phyloP scores from a whole-genome alignment of 1,284 basidiomycete genomes.

The Cutaneotrichosporon curvatum region DNA sequence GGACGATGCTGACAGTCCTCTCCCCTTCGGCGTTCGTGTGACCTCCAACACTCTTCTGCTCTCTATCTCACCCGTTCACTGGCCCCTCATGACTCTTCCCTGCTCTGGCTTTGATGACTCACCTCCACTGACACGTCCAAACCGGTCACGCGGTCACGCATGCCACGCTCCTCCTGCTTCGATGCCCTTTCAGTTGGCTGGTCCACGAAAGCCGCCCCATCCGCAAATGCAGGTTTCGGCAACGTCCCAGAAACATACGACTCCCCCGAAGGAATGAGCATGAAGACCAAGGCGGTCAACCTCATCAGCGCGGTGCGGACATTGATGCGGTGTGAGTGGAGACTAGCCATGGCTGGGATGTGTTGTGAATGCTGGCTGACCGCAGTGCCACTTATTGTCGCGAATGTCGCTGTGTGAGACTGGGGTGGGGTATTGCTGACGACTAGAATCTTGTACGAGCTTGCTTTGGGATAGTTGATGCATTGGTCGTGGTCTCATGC shows the following conservation, averaged over 20 bases:
- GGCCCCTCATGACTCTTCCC: too few species aligned
- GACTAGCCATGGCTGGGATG: too few species aligned
- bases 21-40: slow-evolving; percentile 7
- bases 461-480: slow-evolving; percentile 5
- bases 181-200: slow-evolving; percentile 66
- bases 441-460: slow-evolving; percentile 8
- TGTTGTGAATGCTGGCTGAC: slow-evolving; percentile 25
- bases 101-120: too few species aligned
- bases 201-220: slow-evolving; percentile 59
- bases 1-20: slow-evolving; percentile 5
- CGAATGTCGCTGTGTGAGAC: slow-evolving; percentile 63
- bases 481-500: neutral
- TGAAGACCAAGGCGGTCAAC: slow-evolving; percentile 82
- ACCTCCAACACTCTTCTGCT: too few species aligned
- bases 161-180: too few species aligned
- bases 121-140: too few species aligned
- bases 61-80: too few species aligned
- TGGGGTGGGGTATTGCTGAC: slow-evolving; percentile 2
- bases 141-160: neutral
- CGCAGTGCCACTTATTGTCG: slow-evolving; percentile 74
- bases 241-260: slow-evolving; percentile 35
- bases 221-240: slow-evolving; percentile 41
- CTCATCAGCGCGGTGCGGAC: slow-evolving; percentile 90
- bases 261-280: slow-evolving; percentile 53
- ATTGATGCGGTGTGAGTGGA: slow-evolving; percentile 80